phyloP scores from a whole-genome alignment of 2,329 filamentous ascomycete genomes.

The Nothophaeocryptopus gaeumannii region DNA sequence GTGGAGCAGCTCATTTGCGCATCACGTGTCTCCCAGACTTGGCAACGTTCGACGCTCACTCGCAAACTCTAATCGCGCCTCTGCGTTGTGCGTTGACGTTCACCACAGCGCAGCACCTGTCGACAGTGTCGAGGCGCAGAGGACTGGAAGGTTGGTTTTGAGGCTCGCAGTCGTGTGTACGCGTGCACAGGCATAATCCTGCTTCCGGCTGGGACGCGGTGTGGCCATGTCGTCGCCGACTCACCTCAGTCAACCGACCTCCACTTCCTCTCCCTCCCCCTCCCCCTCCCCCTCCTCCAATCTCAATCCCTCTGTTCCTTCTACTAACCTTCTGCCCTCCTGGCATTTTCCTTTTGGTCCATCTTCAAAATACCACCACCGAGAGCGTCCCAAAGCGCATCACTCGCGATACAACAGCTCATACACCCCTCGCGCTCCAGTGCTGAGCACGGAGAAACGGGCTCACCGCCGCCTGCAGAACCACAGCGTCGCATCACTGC shows the following conservation, averaged over 20 bases:
- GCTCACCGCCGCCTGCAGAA: conserved; percentile 30
- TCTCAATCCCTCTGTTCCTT: conserved; percentile 3
- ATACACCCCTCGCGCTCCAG: conserved; percentile 26
- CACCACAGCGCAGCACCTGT: background rate
- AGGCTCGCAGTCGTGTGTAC: too few species aligned
- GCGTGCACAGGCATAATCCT: background rate
- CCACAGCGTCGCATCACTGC: conserved; percentile 16
- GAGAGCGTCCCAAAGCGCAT: conserved; percentile 15
- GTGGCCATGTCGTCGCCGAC: conserved; percentile 10
- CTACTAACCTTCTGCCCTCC: conserved; percentile 13
- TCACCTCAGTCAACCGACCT: conserved; percentile 10
- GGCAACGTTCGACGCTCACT: background rate
- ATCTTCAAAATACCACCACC: conserved; percentile 32
- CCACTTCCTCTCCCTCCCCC: conserved; percentile 18
- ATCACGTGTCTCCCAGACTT: background rate
- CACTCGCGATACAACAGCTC: conserved; percentile 24
- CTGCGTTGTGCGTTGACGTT: too few species aligned
- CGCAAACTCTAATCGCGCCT: background rate
- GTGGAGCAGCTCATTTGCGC: too few species aligned
- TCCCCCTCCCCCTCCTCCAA: conserved; percentile 13
- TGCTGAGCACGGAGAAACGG: conserved; percentile 30
- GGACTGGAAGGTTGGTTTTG: conserved; percentile 4
- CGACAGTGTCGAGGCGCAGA: conserved; percentile 1
- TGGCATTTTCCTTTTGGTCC: conserved; percentile 35
- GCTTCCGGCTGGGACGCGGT: background rate